Evolutionary conservation across 139 green algal genomes (phyloP).

Genomic region (Ettlia oleoabundans): DNA sequence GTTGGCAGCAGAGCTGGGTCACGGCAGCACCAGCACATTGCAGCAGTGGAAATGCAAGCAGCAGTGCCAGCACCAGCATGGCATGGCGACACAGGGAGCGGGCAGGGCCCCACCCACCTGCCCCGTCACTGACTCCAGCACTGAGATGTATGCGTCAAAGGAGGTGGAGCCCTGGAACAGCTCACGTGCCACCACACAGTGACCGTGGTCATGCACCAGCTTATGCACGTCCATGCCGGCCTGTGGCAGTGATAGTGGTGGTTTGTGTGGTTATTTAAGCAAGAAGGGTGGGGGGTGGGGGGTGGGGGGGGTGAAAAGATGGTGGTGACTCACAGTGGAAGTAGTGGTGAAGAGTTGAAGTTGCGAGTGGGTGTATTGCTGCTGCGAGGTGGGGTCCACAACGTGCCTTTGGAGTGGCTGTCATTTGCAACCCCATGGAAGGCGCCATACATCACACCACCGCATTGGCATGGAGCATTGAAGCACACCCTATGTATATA

Average conservation of each 20-base stretch:
- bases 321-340: too few species aligned
- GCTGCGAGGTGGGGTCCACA: too few species aligned
- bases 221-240: neutral
- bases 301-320: too few species aligned
- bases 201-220: constrained; percentile 43
- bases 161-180: constrained; percentile 45
- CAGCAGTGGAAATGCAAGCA: neutral
- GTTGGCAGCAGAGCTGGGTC: neutral
- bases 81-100: too few species aligned
- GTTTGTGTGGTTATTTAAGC: neutral
- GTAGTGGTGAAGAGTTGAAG: too few species aligned
- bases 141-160: constrained; percentile 44
- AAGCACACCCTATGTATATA: too few species aligned
- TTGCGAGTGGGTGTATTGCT: too few species aligned
- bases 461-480: too few species aligned
- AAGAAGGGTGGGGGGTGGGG: too few species aligned
- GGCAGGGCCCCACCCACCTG: constrained; percentile 10
- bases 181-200: constrained; percentile 48
- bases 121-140: constrained; percentile 51
- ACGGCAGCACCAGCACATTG: neutral
- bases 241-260: neutral
- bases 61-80: neutral
- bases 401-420: too few species aligned
- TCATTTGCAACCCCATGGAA: too few species aligned
- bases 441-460: too few species aligned